A percentile compares a stretch with the other conserved stretches of the same genome.
Evolutionary conservation across 2,329 filamentous ascomycete genomes (phyloP).

Genomic region (Botryotinia globosa): DNA sequence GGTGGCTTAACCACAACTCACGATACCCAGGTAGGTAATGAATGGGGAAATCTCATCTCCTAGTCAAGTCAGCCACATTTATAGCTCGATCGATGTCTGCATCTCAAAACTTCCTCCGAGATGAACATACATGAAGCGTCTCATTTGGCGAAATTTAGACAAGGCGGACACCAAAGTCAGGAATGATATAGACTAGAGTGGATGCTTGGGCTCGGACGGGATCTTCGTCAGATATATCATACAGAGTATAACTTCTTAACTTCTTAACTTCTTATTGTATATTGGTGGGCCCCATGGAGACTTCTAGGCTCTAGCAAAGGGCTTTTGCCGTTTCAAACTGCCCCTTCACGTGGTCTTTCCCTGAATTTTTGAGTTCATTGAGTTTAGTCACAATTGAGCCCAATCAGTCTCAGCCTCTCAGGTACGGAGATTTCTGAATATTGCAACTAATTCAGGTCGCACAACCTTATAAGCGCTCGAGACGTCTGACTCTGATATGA

Average conservation of each 20-base stretch:
- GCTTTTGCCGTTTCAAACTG: not conserved
- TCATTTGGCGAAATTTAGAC: not conserved
- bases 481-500: not conserved
- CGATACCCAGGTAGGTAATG: too few relatives aligned
- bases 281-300: not conserved
- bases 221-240: conserved; percentile 4
- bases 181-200: not conserved
- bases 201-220: conserved; percentile 13
- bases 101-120: not conserved
- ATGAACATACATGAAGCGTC: not conserved
- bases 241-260: too few relatives aligned
- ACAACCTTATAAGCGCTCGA: not conserved
- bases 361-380: not conserved
- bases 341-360: not conserved
- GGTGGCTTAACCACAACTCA: not conserved
- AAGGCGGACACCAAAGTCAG: not conserved
- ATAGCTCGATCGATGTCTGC: not conserved
- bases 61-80: conserved; percentile 10
- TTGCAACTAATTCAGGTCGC: not conserved
- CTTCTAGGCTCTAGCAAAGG: not conserved
- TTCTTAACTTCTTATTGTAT: not conserved
- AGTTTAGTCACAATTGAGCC: not conserved
- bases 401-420: not conserved
- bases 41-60: not conserved
- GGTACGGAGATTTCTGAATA: too few relatives aligned